phyloP scores from a whole-genome alignment of 192 early-diverging fungal species.

The Mortierella hygrophila region DNA sequence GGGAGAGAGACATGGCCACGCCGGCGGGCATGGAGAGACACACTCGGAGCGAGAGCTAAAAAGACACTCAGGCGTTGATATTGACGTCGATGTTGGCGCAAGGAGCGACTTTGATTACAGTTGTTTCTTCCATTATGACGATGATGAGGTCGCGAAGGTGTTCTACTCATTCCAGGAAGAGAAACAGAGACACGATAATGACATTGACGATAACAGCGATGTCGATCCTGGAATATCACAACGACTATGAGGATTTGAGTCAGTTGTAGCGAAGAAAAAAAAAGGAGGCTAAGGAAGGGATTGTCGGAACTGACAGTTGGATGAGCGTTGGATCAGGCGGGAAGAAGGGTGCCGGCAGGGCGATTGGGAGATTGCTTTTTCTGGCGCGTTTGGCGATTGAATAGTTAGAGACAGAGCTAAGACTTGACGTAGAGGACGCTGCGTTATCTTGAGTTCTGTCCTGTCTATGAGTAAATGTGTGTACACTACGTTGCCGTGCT shows the following conservation, averaged over 20 bases:
- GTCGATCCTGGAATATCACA: background rate
- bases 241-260: background rate
- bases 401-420: background rate
- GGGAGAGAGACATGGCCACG: background rate
- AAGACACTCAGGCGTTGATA: no score
- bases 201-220: background rate
- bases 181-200: background rate
- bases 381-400: background rate
- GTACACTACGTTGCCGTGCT: background rate
- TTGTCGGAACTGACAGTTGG: background rate
- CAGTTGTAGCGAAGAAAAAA: background rate
- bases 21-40: background rate
- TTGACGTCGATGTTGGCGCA: no score
- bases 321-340: background rate
- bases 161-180: background rate
- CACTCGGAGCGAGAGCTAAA: no score
- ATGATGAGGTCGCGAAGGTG: no score
- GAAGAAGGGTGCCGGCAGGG: background rate
- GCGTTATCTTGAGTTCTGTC: background rate
- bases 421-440: background rate
- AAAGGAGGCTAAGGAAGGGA: background rate
- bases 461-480: background rate
- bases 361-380: background rate
- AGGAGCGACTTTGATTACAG: no score
- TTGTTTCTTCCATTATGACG: background rate